Conservation (phyloP, 75 land plant species). For the Selaginella moellendorffii region DNA sequence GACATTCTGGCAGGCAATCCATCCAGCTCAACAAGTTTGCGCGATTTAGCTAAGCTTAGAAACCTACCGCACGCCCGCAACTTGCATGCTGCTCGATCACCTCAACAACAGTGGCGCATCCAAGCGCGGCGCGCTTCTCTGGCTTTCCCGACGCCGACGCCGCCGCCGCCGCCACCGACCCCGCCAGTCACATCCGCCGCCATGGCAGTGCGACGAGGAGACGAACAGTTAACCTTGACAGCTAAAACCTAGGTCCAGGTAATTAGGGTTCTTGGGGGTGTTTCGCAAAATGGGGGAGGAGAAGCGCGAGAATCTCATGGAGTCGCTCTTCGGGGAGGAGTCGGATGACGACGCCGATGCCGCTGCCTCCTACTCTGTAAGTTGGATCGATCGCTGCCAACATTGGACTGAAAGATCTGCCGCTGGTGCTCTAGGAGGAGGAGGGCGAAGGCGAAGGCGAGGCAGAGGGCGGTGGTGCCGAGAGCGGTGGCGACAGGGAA, state of each 20-base stretch:
- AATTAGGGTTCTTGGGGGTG: background rate
- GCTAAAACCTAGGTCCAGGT: background rate
- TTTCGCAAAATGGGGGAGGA: slow-evolving; percentile 40
- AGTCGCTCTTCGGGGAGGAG: slow-evolving; percentile 85
- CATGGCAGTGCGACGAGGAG: background rate
- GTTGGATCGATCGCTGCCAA: slow-evolving; percentile 10
- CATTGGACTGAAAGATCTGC: background rate
- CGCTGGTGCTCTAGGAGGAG: slow-evolving; percentile 13
- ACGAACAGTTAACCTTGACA: background rate
- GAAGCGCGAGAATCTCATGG: slow-evolving; percentile 96
- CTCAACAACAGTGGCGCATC: too few relatives aligned
- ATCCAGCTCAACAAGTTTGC: too few relatives aligned
- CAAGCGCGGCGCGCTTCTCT: background rate
- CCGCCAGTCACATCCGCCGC: background rate
- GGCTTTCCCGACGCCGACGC: background rate
- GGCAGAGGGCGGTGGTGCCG: slow-evolving; percentile 25
- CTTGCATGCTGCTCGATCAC: too few relatives aligned
- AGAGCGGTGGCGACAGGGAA: slow-evolving; percentile 24
- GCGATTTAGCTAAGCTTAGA: too few relatives aligned
- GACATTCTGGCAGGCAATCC: too few relatives aligned
- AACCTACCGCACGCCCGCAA: background rate
- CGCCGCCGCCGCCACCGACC: background rate
- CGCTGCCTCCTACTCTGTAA: slow-evolving; percentile 23
- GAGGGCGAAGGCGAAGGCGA: slow-evolving; percentile 44
- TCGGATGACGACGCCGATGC: slow-evolving; percentile 72